Evolutionary conservation across 2,329 filamentous ascomycete species (phyloP).

Genomic region (Xylariaceae sp.): DNA sequence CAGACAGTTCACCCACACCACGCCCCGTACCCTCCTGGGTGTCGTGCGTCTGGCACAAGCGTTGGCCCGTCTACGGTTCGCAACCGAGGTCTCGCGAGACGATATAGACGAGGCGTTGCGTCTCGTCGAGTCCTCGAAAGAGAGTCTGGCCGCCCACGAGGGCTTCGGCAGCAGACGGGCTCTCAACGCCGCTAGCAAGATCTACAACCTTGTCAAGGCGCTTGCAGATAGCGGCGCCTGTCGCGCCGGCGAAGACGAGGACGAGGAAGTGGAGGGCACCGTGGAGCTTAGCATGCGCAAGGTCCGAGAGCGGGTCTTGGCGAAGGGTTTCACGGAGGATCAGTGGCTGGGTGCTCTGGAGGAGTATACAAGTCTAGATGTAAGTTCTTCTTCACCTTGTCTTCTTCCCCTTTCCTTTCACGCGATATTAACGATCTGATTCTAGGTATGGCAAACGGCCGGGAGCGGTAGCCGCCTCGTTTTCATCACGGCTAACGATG

Average conservation of each 20-base stretch:
- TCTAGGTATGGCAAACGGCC: conserved; percentile 71
- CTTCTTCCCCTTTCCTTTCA: conserved; percentile 29
- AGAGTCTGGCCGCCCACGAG: conserved; percentile 72
- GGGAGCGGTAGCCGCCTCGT: conserved; percentile 64
- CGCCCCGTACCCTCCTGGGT: conserved; percentile 86
- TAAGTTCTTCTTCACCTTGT: conserved; percentile 52
- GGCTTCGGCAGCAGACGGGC: conserved; percentile 53
- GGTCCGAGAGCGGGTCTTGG: conserved; percentile 85
- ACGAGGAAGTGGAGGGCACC: conserved; percentile 45
- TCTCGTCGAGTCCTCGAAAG: conserved; percentile 88
- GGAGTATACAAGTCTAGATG: conserved; percentile 82
- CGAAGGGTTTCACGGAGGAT: conserved; percentile 94
- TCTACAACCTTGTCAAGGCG: conserved; percentile 88
- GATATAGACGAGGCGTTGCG: conserved; percentile 94
- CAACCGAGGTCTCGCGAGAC: conserved; percentile 74
- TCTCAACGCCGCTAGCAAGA: conserved; percentile 78
- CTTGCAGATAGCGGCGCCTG: conserved; percentile 84
- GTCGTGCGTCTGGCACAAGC: conserved; percentile 91
- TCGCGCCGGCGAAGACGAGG: conserved; percentile 58
- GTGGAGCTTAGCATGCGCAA: conserved; percentile 78
- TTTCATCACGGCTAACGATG: conserved; percentile 51
- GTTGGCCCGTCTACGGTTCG: conserved; percentile 85
- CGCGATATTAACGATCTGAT: conserved; percentile 8
- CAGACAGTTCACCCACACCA: conserved; percentile 90
- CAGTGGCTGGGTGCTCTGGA: conserved; percentile 82